Percentiles rank a stretch among this genome's conserved stretches.
phyloP scores from a whole-genome alignment of 2,329 filamentous ascomycete genomes.

The Cladosporium phlei region DNA sequence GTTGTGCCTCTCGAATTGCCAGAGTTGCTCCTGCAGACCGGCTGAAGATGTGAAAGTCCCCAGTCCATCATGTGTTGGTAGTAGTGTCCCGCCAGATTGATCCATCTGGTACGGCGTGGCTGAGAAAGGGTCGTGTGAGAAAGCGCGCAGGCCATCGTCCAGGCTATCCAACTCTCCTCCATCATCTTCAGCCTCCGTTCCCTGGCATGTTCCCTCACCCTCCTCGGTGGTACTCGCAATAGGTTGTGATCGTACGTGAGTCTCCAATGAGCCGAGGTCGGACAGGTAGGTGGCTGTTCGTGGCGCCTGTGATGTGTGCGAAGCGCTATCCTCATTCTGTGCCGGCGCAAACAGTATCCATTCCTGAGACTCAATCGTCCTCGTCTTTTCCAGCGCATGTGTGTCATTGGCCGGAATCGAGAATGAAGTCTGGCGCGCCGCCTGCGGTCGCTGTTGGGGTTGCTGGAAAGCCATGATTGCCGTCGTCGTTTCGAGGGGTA shows the following conservation, averaged over 20 bases:
- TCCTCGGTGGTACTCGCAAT: constrained; percentile 41
- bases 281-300: constrained; percentile 68
- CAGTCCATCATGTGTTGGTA: constrained; percentile 89
- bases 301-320: constrained; percentile 62
- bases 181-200: constrained; percentile 46
- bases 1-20: constrained; percentile 83
- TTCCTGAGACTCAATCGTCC: constrained; percentile 68
- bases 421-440: constrained; percentile 23
- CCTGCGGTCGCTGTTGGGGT: constrained; percentile 29
- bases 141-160: constrained; percentile 86
- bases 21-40: constrained; percentile 74
- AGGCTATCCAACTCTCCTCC: constrained; percentile 85
- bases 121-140: constrained; percentile 60
- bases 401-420: constrained; percentile 11
- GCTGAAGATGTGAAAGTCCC: constrained; percentile 65
- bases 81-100: constrained; percentile 60
- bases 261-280: constrained; percentile 74
- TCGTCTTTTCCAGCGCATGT: constrained; percentile 30
- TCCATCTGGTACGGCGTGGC: constrained; percentile 46
- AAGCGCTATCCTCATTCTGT: constrained; percentile 52
- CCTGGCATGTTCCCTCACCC: constrained; percentile 24
- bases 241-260: constrained; percentile 55
- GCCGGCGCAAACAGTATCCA: constrained; percentile 84
- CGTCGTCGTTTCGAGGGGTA: not conserved
- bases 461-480: constrained; percentile 31